phyloP scores from a whole-genome alignment of 108 stramenopile genomes.

The Mayamaea pseudoterrestris region DNA sequence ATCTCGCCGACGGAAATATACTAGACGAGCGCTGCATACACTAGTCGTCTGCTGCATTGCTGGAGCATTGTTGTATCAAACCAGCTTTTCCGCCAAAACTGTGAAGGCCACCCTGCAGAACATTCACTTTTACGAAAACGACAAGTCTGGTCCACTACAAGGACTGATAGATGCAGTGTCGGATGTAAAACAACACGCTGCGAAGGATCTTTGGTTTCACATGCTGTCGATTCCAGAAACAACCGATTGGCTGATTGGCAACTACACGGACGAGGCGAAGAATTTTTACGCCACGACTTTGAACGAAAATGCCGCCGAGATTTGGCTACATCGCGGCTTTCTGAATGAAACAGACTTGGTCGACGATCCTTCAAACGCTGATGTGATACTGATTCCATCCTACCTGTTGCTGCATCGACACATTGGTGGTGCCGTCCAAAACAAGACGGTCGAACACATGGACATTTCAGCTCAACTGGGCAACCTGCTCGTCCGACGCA shows the following conservation, averaged over 20 bases:
- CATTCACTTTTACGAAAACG: too few species aligned
- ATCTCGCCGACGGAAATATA: too few species aligned
- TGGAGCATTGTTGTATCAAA: too few species aligned
- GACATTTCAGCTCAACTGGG: slow-evolving; percentile 1
- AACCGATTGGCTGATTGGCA: slow-evolving; percentile 1
- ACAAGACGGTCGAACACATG: not conserved
- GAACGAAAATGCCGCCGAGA: slow-evolving; percentile 36
- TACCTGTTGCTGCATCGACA: slow-evolving; percentile 15
- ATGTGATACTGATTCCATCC: slow-evolving; percentile 24
- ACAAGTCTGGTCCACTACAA: too few species aligned
- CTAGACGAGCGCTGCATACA: too few species aligned
- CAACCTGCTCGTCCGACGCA: not conserved
- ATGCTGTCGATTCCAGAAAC: slow-evolving; percentile 3
- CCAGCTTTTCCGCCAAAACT: too few species aligned
- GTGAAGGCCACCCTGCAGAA: too few species aligned
- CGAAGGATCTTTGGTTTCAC: too few species aligned
- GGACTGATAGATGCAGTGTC: too few species aligned
- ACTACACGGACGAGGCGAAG: slow-evolving; percentile 3
- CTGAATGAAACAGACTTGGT: too few species aligned
- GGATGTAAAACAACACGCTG: too few species aligned
- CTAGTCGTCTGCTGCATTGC: too few species aligned
- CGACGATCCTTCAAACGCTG: slow-evolving; percentile 15
- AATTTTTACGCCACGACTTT: slow-evolving; percentile 14
- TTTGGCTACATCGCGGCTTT: slow-evolving; percentile 35
- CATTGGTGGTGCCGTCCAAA: not conserved